Conservation (phyloP, 1,284 basidiomycete species). For the Spongispora temasekensis region DNA sequence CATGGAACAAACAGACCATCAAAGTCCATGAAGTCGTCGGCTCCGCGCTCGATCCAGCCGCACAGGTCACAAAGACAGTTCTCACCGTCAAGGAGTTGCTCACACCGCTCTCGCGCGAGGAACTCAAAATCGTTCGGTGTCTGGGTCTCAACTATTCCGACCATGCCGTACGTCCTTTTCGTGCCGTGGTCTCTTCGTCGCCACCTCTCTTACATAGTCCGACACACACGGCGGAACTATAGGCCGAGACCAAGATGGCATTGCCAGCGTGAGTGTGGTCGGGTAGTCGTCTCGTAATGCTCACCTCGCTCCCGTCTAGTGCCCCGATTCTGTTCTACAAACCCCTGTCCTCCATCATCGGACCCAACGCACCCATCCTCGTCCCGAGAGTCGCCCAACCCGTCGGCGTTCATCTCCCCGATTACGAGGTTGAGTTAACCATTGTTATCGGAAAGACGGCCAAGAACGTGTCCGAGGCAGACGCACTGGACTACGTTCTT, state of each 20-base stretch:
- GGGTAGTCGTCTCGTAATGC: neutral
- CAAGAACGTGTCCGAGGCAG: constrained; percentile 72
- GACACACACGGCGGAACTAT: too few species aligned
- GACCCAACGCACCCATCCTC: constrained; percentile 64
- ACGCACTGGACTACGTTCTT: constrained; percentile 81
- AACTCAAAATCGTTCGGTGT: constrained; percentile 72
- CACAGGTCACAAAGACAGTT: constrained; percentile 60
- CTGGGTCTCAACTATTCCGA: constrained; percentile 81
- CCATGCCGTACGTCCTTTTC: constrained; percentile 60
- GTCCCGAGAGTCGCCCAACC: constrained; percentile 74
- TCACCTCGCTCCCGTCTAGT: constrained; percentile 30
- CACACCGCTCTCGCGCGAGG: constrained; percentile 63
- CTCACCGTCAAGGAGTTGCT: constrained; percentile 73
- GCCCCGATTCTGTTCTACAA: constrained; percentile 83
- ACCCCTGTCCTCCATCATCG: constrained; percentile 70
- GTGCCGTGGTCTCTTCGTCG: neutral
- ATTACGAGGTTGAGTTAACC: constrained; percentile 89
- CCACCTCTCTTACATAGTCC: too few species aligned
- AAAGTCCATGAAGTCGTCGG: constrained; percentile 70
- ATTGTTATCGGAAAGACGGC: constrained; percentile 83
- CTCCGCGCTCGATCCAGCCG: constrained; percentile 61
- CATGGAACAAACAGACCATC: constrained; percentile 52
- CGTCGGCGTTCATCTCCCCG: constrained; percentile 69
- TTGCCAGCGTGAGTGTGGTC: constrained; percentile 55
- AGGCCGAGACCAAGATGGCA: constrained; percentile 68